Percentiles rank a stretch among this genome's conserved stretches.
Conservation (phyloP, 2,329 filamentous ascomycete genomes). For the Didymella pomorum region DNA sequence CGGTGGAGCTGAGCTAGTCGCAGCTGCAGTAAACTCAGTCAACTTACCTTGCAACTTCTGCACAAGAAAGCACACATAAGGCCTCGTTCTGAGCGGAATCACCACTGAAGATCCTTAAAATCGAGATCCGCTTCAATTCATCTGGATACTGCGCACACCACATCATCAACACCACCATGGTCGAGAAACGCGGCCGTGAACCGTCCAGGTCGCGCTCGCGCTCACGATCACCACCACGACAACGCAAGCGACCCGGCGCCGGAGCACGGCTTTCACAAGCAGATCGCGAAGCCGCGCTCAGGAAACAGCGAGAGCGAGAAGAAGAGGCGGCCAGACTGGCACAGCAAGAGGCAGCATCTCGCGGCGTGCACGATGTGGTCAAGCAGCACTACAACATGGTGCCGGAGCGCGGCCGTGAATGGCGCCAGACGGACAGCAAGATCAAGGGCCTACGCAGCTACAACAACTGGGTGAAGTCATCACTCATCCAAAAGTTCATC, state of each 20-base stretch:
- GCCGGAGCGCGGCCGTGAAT: conserved; percentile 90
- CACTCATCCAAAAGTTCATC: conserved; percentile 90
- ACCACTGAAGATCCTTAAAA: too few relatives aligned
- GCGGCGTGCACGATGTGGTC: conserved; percentile 83
- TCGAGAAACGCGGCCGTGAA: conserved; percentile 34
- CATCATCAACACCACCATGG: conserved; percentile 27
- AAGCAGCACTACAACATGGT: conserved; percentile 96
- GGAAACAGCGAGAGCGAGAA: conserved; percentile 54
- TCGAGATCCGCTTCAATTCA: neutral
- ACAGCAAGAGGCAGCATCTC: conserved; percentile 48
- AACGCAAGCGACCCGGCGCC: conserved; percentile 67
- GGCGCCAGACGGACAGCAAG: conserved; percentile 90
- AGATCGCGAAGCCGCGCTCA: conserved; percentile 72
- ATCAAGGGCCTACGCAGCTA: conserved; percentile 94
- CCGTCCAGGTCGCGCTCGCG: conserved; percentile 48
- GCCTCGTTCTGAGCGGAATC: neutral
- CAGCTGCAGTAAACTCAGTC: neutral
- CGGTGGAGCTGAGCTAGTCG: conserved; percentile 6
- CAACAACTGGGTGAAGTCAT: conserved; percentile 99
- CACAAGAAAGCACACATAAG: neutral
- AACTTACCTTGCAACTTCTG: neutral
- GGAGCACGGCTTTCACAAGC: conserved; percentile 68
- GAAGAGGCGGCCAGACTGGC: conserved; percentile 59
- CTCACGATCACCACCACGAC: conserved; percentile 62
- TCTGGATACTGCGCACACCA: neutral